Percentiles rank a stretch among this genome's conserved stretches.
Evolutionary conservation across 306 rosid species (phyloP).

Genomic region (Fragaria ananassa): DNA sequence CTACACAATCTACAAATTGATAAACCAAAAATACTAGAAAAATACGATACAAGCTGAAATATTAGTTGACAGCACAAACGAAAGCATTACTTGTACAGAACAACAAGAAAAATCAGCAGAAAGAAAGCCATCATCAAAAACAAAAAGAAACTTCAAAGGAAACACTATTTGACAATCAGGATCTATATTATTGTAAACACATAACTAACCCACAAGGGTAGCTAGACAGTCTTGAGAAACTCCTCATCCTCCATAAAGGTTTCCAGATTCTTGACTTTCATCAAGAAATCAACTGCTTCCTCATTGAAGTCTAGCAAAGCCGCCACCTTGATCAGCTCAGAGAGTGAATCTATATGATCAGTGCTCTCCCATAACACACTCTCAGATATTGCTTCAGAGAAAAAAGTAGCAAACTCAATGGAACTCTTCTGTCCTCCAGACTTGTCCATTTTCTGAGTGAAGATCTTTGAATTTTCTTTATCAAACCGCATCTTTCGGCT

Average conservation of each 20-base stretch:
- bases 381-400: conserved; percentile 56
- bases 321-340: conserved; percentile 57
- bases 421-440: conserved; percentile 19
- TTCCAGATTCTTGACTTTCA: conserved; percentile 66
- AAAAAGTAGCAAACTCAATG: conserved; percentile 54
- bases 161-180: neutral
- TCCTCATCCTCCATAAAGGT: conserved; percentile 58
- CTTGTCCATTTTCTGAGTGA: conserved; percentile 37
- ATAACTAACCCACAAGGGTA: conserved; percentile 19
- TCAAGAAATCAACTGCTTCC: conserved; percentile 43
- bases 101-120: neutral
- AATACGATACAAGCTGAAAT: neutral
- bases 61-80: neutral
- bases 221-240: conserved; percentile 49
- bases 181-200: neutral
- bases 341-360: conserved; percentile 45
- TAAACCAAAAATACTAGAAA: neutral
- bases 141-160: neutral
- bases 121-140: neutral
- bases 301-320: conserved; percentile 47
- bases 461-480: conserved; percentile 31
- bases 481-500: conserved; percentile 50
- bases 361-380: conserved; percentile 46
- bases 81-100: neutral
- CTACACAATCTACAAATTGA: neutral